Evolutionary conservation across 192 early-diverging fungal species (phyloP).

Genomic region (Coemansia sp.): DNA sequence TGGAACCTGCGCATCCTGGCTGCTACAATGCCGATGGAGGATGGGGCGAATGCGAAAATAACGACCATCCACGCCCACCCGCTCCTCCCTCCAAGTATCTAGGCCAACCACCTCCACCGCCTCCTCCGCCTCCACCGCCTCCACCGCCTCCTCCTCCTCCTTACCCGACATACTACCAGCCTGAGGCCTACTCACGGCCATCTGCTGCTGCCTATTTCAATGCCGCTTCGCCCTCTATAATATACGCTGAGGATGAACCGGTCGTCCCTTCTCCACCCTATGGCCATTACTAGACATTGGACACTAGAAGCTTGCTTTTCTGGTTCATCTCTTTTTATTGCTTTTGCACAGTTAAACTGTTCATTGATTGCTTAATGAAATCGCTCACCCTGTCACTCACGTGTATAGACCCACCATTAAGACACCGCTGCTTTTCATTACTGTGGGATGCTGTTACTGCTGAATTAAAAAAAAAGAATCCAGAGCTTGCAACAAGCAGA

Average conservation of each 20-base stretch:
- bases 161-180: slow-evolving; percentile 8
- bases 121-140: too few species aligned
- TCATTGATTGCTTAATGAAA: neutral
- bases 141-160: slow-evolving; percentile 6
- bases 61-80: neutral
- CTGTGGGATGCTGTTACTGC: too few species aligned
- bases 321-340: neutral
- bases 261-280: slow-evolving; percentile 3
- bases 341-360: neutral
- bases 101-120: slow-evolving; percentile 4
- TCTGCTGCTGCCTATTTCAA: neutral
- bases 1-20: neutral
- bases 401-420: neutral
- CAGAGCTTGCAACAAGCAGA: neutral
- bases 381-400: neutral
- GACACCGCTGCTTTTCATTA: too few species aligned
- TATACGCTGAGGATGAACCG: slow-evolving; percentile 11
- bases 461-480: too few species aligned
- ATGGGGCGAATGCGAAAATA: slow-evolving; percentile 9
- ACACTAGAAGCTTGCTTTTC: neutral
- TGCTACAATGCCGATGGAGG: slow-evolving; percentile 2
- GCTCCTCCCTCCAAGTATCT: slow-evolving; percentile 6
- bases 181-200: neutral
- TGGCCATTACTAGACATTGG: neutral
- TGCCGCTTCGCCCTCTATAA: neutral